Evolutionary conservation across 176 grass and related monocot species (phyloP).

Genomic region (Oryza meridionalis): DNA sequence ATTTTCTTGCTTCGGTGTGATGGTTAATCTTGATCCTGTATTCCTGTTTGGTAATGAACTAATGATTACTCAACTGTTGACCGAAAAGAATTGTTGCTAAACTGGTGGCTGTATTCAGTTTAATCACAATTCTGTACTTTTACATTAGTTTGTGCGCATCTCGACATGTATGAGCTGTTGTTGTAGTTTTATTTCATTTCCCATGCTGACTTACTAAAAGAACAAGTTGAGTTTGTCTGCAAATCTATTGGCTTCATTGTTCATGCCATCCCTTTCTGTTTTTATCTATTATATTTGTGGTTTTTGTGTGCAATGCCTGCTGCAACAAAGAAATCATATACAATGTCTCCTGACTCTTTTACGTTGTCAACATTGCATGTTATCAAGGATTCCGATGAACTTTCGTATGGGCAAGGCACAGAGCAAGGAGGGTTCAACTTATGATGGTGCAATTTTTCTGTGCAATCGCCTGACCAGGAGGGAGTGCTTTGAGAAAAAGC

Average conservation of each 20-base stretch:
- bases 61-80: not conserved
- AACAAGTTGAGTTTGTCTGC: not conserved
- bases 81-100: not conserved
- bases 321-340: slow-evolving; percentile 16
- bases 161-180: not conserved
- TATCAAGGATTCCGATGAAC: slow-evolving; percentile 46
- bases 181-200: not conserved
- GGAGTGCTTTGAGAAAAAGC: slow-evolving; percentile 57
- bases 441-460: slow-evolving; percentile 61
- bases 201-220: not conserved
- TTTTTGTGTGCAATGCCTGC: slow-evolving; percentile 19
- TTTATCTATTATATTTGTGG: slow-evolving; percentile 3
- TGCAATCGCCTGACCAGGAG: slow-evolving; percentile 43
- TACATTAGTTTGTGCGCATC: slow-evolving; percentile 1
- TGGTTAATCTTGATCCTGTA: not conserved
- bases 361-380: slow-evolving; percentile 22
- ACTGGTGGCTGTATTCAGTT: no score
- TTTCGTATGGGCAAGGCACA: slow-evolving; percentile 41
- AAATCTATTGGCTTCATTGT: not conserved
- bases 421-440: slow-evolving; percentile 22
- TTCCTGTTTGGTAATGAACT: not conserved
- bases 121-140: no score
- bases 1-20: no score
- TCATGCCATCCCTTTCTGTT: not conserved
- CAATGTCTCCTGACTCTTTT: slow-evolving; percentile 16